These are phyloP conservation scores for Miscanthus sacchariflorus DNA, from an alignment of 202 grass and related monocot species.

Conservation along the genomic window DNA sequence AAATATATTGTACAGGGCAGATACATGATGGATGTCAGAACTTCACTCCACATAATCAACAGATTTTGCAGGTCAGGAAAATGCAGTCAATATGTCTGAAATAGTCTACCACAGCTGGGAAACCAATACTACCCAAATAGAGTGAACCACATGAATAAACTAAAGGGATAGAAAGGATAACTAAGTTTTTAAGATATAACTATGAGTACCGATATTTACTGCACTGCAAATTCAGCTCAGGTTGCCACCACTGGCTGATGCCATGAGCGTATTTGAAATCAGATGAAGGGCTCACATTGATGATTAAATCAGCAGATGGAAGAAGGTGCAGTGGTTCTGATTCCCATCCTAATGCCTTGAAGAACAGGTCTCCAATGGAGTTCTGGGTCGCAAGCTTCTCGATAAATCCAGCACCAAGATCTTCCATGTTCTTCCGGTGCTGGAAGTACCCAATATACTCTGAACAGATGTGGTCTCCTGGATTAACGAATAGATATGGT, in stretches of 20 bases:
- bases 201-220: constrained; percentile 72
- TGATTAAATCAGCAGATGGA: constrained; percentile 85
- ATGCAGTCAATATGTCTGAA: constrained; percentile 36
- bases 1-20: background rate
- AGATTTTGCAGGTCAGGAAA: background rate
- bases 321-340: constrained; percentile 93
- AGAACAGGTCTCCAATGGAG: constrained; percentile 77
- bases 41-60: constrained; percentile 5
- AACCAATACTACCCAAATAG: constrained; percentile 9
- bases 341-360: constrained; percentile 82
- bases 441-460: constrained; percentile 96
- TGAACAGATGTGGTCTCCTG: constrained; percentile 86
- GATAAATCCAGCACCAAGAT: constrained; percentile 80
- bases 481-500: constrained; percentile 83
- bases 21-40: background rate
- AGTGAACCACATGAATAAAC: constrained; percentile 37
- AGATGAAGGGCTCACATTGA: constrained; percentile 64
- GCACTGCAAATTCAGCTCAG: constrained; percentile 66
- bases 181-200: constrained; percentile 1
- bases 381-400: constrained; percentile 93
- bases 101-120: background rate
- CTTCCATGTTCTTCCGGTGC: constrained; percentile 89
- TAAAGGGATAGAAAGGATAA: background rate
- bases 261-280: constrained; percentile 90
- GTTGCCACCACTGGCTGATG: constrained; percentile 93